phyloP scores from a whole-genome alignment of 805 yeast species.

The Kazachstania taianensis region DNA sequence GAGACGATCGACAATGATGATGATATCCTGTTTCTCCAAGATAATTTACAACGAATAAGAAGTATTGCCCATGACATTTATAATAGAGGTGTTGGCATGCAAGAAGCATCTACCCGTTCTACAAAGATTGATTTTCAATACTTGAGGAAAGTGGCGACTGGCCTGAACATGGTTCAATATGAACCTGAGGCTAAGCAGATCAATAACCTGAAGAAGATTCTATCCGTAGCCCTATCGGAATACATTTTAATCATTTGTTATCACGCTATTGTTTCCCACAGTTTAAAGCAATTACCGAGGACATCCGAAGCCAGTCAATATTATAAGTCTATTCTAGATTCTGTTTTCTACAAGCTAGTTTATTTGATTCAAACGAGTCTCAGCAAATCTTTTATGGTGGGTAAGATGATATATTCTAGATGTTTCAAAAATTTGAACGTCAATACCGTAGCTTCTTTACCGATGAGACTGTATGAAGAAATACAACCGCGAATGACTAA shows the following conservation, averaged over 20 bases:
- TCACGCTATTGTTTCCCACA: constrained; percentile 13
- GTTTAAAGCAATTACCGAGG: constrained; percentile 11
- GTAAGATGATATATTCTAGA: not conserved
- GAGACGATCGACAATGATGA: not conserved
- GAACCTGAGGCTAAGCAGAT: not conserved
- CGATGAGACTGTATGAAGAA: not conserved
- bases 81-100: not conserved
- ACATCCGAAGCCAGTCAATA: constrained; percentile 16
- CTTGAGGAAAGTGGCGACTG: not conserved
- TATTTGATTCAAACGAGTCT: constrained; percentile 16
- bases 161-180: not conserved
- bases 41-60: constrained; percentile 9
- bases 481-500: constrained; percentile 5
- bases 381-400: not conserved
- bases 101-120: no score
- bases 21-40: constrained; percentile 8
- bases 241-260: constrained; percentile 18
- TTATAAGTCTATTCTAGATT: constrained; percentile 10
- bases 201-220: not conserved
- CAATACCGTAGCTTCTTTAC: not conserved
- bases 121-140: not conserved
- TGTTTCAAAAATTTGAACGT: not conserved
- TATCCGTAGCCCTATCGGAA: constrained; percentile 5
- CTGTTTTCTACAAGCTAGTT: constrained; percentile 12
- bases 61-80: constrained; percentile 5